Evolutionary conservation across 805 yeast genomes (phyloP).

Genomic region (Cyberlindnera bimundalis): DNA sequence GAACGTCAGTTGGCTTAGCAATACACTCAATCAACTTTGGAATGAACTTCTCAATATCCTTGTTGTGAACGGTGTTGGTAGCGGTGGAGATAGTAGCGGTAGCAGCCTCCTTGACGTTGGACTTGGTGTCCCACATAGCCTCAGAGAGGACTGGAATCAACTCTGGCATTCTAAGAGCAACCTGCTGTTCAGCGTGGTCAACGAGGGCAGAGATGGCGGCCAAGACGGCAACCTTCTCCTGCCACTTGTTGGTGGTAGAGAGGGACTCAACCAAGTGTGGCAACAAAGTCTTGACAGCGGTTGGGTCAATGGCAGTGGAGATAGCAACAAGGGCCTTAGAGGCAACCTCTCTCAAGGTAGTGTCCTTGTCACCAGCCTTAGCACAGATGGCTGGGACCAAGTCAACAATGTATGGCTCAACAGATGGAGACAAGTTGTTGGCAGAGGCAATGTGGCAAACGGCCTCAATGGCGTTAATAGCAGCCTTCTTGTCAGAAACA

Average conservation of each 20-base stretch:
- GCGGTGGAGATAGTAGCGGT: conserved; percentile 92
- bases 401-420: conserved; percentile 91
- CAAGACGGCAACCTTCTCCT: conserved; percentile 91
- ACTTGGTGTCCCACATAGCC: conserved; percentile 99
- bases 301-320: conserved; percentile 83
- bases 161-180: conserved; percentile 99
- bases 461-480: conserved; percentile 81
- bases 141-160: conserved; percentile 97
- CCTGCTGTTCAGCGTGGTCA: conserved; percentile 90
- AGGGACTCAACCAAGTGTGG: conserved; percentile 75
- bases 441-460: conserved; percentile 79
- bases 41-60: conserved; percentile 99
- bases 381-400: conserved; percentile 67
- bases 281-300: conserved; percentile 84
- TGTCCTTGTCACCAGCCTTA: conserved; percentile 89
- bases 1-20: conserved; percentile 94
- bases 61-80: conserved; percentile 97
- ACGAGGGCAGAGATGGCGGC: conserved; percentile 83
- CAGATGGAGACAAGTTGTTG: conserved; percentile 79
- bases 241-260: conserved; percentile 85
- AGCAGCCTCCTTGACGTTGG: conserved; percentile 96
- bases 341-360: conserved; percentile 71
- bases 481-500: conserved; percentile 76
- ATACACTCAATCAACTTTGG: conserved; percentile 97
- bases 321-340: conserved; percentile 72